phyloP scores from a whole-genome alignment of 108 stramenopile species.

The Nitzschia putrida region DNA sequence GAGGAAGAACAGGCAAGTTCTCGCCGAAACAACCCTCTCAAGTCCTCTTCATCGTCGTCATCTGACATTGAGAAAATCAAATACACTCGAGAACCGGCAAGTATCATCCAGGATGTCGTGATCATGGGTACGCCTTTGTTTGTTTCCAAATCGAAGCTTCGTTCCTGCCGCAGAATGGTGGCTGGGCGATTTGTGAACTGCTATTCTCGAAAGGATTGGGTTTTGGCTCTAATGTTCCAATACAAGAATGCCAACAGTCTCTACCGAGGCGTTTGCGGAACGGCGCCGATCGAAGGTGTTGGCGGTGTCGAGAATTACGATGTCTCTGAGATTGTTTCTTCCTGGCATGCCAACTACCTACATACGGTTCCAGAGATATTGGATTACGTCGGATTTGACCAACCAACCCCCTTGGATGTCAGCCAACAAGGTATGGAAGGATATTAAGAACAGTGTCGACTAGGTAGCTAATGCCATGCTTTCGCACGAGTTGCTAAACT shows the following conservation, averaged over 20 bases:
- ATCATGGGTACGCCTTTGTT: slow-evolving; percentile 64
- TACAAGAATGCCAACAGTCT: slow-evolving; percentile 34
- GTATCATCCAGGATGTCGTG: slow-evolving; percentile 83
- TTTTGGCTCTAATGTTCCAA: slow-evolving; percentile 68
- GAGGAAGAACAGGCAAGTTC: slow-evolving; percentile 40
- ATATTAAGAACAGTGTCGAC: too few relatives aligned
- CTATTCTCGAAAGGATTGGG: slow-evolving; percentile 77
- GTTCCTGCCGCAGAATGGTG: slow-evolving; percentile 56
- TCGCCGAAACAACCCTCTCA: not conserved
- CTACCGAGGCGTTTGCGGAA: slow-evolving; percentile 7
- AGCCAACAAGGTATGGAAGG: not conserved
- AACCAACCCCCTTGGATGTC: slow-evolving; percentile 6
- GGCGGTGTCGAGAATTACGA: slow-evolving; percentile 65
- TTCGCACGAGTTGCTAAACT: too few relatives aligned
- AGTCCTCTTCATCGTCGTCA: not conserved
- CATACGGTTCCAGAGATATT: slow-evolving; percentile 53
- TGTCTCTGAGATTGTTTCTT: slow-evolving; percentile 50
- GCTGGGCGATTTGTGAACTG: slow-evolving; percentile 87
- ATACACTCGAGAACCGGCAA: slow-evolving; percentile 63
- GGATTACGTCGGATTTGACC: slow-evolving; percentile 38
- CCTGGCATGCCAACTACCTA: slow-evolving; percentile 53
- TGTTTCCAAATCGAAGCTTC: slow-evolving; percentile 21
- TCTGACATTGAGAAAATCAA: slow-evolving; percentile 20
- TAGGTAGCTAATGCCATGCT: too few relatives aligned
- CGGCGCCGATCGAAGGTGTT: slow-evolving; percentile 25